Conservation (phyloP, 108 stramenopile species). For the Nitzschia inconspicua region DNA sequence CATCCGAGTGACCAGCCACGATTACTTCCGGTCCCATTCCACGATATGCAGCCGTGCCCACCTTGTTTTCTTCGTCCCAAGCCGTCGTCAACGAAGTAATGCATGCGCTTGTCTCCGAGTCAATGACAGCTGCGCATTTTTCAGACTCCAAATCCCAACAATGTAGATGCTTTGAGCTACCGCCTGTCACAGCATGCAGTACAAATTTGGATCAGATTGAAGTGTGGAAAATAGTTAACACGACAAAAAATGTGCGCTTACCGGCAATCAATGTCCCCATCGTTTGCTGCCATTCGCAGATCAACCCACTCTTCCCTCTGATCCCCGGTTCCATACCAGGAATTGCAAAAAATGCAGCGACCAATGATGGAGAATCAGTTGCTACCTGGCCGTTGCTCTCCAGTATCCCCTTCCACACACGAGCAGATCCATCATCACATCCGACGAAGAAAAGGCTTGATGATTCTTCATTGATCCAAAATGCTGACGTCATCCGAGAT, state of each 20-base stretch:
- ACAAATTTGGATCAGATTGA: not conserved
- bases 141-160: constrained; percentile 93
- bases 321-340: constrained; percentile 71
- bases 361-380: constrained; percentile 46
- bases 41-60: constrained; percentile 26
- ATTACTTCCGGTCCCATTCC: constrained; percentile 70
- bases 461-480: constrained; percentile 90
- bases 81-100: constrained; percentile 85
- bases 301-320: constrained; percentile 70
- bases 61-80: constrained; percentile 44
- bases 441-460: constrained; percentile 84
- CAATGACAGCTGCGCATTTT: constrained; percentile 47
- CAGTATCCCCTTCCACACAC: constrained; percentile 79
- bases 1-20: constrained; percentile 90
- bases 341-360: constrained; percentile 81
- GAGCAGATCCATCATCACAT: constrained; percentile 89
- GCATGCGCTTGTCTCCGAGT: constrained; percentile 55
- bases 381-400: constrained; percentile 54
- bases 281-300: constrained; percentile 84
- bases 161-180: constrained; percentile 63
- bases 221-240: not conserved
- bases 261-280: constrained; percentile 59
- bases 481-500: constrained; percentile 79
- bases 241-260: not conserved
- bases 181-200: constrained; percentile 40